phyloP scores from a whole-genome alignment of 2,329 filamentous ascomycete genomes.

The Blumeria graminis region DNA sequence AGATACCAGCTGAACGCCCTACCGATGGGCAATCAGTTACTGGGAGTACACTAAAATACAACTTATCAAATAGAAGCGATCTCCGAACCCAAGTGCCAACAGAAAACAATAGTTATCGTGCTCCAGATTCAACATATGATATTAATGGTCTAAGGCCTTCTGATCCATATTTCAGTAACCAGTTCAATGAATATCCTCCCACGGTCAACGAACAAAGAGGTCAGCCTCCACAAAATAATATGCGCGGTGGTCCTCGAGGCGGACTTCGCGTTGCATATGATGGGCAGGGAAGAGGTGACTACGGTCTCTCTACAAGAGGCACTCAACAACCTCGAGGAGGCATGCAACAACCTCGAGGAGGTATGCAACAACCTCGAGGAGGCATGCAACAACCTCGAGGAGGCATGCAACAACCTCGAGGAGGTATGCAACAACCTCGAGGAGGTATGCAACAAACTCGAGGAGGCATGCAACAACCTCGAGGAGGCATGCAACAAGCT shows the following conservation, averaged over 20 bases:
- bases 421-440: constrained; percentile 3
- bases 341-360: constrained; percentile 21
- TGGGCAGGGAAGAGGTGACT: constrained; percentile 14
- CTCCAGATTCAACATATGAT: no score
- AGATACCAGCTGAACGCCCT: constrained; percentile 34
- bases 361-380: constrained; percentile 17
- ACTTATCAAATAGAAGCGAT: constrained; percentile 3
- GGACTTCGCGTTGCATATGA: constrained; percentile 22
- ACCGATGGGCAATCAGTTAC: constrained; percentile 12
- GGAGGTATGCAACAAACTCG: constrained; percentile 9
- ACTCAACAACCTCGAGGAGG: constrained; percentile 10
- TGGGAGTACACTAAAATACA: constrained; percentile 6
- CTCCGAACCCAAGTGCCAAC: no score
- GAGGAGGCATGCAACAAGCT: background rate
- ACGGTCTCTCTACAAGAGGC: constrained; percentile 7
- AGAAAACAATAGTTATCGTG: no score
- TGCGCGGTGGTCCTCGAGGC: constrained; percentile 15
- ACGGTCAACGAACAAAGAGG: no score
- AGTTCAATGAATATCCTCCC: no score
- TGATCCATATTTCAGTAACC: no score
- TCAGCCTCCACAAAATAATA: constrained; percentile 29
- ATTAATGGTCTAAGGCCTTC: no score
- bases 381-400: background rate
- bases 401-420: background rate
- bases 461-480: constrained; percentile 9